Base-by-base conservation (phyloP, 441 rosid genomes). In the Hypseocharis bilobata region DNA sequence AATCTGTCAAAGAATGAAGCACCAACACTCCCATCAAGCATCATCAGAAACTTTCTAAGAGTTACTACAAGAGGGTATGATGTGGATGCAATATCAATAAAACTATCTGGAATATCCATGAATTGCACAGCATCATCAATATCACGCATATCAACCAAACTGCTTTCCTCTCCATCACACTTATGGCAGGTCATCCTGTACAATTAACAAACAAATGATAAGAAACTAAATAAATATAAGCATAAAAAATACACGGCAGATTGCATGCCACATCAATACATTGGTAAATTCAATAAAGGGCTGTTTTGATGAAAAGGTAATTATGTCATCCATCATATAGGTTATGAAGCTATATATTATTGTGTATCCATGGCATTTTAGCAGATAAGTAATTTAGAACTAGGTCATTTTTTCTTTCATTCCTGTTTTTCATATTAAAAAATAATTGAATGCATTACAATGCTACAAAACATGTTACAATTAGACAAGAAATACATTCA, bases 21-120 rank as follows among this genome's bases (percentile, higher is more conserved):
- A 7, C 87, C 87, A 3, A 86, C 20, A 8, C 80, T 76, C 27
- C 79, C 83, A 72, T 86, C 86, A 40, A 86, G 84, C 87, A 84
- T 86, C 81, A 75, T 75, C 73, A 86, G 61, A 62, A 86, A 81
- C 71, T 81, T 86, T 6, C 42, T 59, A 36, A 81, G 81, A 34
- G 86, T 79, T 32, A 81, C 74, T 11, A 81, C 71, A 42, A 86
- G 83, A 1, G 87, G 91, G 64, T 68, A 81, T 11, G 68, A 56
- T 2, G 57, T 56, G 0, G 72, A 30, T 27, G 77, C 63, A 56
- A 82, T 59, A 55, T 66, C 78, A 17, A 51, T 30, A 55, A 83
- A 79, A 1, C 83, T 78, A 77, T 86, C 78, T 0, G 83, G 86
- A 17, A 80, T 77, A 47, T 71, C 82, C 64, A 72, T 68, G 74